Evolutionary conservation across 352 stramenopile species (phyloP), one percentile per base, ranked within the genome.

Genomic region (Achlya hypogyna): DNA sequence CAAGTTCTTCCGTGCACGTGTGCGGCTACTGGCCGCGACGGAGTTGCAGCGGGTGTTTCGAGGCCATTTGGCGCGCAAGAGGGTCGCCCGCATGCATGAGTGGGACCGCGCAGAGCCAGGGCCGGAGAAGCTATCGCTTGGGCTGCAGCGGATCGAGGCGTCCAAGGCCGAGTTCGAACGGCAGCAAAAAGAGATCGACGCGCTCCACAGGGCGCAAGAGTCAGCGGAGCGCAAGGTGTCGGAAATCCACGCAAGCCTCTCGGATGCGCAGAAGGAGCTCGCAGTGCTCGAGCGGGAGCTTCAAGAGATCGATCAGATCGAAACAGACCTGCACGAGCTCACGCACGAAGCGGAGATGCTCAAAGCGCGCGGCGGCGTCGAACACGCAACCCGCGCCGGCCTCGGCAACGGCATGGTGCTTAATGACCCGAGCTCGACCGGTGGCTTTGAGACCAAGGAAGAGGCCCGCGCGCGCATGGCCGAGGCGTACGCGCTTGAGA

Each of bases 1-100:
- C 4, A 60, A 78, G 63, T 97, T 85, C 56, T 70, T 93, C 25
- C 75, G 66, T 5, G 70, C 74, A 32, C 75, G 89, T 0, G 81
- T 94, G 51, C 81, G 74, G 5, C 75, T 81, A 40, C 65, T 96
- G 1, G 91, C 92, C 14, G 88, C 88, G 2, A 79, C 78, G 12
- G 88, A 97, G 74, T 88, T 98, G 32, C 91, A 98, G 74, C 79
- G 91, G 14, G 67, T 96, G 22, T 98, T 91, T 68, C 81, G 93
- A 18, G 93, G 92, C 16, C 78, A 90, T 22, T 62, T 95, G 1
- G 93, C 86, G 1, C 79, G 93, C 16, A 59, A 77, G 10, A 77
- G 88, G 25, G 85, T 81, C 20, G 54, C 56, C 32, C 74, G 80
- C 0, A 91, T 88, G 70, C 83, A 84, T n/a, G 73, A 88, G 47